These are phyloP conservation scores for Paraphoma chrysanthemicola DNA, from an alignment of 2,329 filamentous ascomycete species.

Conservation along the genomic window DNA sequence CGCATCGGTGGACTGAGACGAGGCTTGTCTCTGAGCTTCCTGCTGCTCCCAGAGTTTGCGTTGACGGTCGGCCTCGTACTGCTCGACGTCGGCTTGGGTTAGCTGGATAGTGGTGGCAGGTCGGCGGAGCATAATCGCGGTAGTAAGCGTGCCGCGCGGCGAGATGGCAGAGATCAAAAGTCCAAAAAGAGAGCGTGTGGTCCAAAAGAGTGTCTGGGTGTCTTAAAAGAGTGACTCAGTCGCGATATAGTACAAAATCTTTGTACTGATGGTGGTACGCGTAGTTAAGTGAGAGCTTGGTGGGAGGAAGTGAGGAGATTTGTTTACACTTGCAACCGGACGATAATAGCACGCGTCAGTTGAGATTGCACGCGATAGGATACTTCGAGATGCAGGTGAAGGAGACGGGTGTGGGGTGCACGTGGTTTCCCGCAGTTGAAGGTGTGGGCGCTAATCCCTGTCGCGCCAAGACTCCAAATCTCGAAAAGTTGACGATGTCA, in stretches of 20 bases:
- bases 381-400: neutral
- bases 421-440: neutral
- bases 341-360: neutral
- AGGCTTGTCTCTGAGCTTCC: constrained; percentile 14
- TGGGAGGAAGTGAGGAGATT: neutral
- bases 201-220: neutral
- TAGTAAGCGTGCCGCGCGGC: neutral
- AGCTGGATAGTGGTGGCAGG: constrained; percentile 72
- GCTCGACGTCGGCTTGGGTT: constrained; percentile 73
- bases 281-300: neutral
- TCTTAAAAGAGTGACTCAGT: constrained; percentile 8
- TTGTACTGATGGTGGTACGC: neutral
- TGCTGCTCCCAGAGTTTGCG: constrained; percentile 38
- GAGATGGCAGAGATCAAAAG: constrained; percentile 2
- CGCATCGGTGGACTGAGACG: constrained; percentile 24
- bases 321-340: constrained; percentile 4
- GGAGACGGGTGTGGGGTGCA: neutral
- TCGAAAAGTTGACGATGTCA: constrained; percentile 35
- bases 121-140: constrained; percentile 66
- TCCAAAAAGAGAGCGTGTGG: neutral
- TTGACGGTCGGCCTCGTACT: constrained; percentile 69
- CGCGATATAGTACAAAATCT: neutral
- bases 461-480: constrained; percentile 34
- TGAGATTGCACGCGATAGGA: constrained; percentile 3
- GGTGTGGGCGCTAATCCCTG: constrained; percentile 20